Conservation (phyloP, 805 yeast species). For the Saitoella complicata region DNA sequence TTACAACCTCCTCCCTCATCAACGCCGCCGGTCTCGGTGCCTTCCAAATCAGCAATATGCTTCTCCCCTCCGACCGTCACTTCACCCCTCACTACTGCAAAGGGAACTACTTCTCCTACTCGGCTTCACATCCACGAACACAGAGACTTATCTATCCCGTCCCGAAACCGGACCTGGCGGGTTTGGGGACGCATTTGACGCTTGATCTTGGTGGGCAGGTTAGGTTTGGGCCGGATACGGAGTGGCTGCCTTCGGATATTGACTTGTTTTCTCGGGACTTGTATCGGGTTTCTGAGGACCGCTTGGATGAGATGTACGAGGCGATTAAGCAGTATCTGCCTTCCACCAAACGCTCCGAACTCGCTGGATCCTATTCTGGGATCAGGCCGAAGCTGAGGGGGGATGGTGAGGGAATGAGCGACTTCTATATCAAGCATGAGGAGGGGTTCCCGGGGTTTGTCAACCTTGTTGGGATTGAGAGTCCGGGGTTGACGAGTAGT, state of each 20-base stretch:
- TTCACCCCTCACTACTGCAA: constrained; percentile 54
- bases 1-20: constrained; percentile 26
- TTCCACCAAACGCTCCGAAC: constrained; percentile 30
- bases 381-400: constrained; percentile 63
- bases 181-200: constrained; percentile 78
- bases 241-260: constrained; percentile 38
- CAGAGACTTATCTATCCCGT: constrained; percentile 59
- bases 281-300: constrained; percentile 19
- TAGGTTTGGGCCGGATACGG: constrained; percentile 78
- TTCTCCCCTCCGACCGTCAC: constrained; percentile 48
- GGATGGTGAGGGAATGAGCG: constrained; percentile 36
- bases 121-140: constrained; percentile 33
- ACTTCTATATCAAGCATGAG: constrained; percentile 58
- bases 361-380: constrained; percentile 61
- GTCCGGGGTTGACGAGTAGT: constrained; percentile 69
- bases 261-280: constrained; percentile 12
- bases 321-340: constrained; percentile 55
- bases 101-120: constrained; percentile 62
- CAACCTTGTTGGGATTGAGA: constrained; percentile 68
- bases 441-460: constrained; percentile 62
- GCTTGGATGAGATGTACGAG: constrained; percentile 37
- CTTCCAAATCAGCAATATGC: constrained; percentile 48
- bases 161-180: constrained; percentile 44
- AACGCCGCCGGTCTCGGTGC: constrained; percentile 75
- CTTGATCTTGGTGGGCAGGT: constrained; percentile 66